Percentiles rank a stretch among this genome's conserved stretches.
Conservation (phyloP, 202 grass and related monocot species). For the Zoysia matrella region DNA sequence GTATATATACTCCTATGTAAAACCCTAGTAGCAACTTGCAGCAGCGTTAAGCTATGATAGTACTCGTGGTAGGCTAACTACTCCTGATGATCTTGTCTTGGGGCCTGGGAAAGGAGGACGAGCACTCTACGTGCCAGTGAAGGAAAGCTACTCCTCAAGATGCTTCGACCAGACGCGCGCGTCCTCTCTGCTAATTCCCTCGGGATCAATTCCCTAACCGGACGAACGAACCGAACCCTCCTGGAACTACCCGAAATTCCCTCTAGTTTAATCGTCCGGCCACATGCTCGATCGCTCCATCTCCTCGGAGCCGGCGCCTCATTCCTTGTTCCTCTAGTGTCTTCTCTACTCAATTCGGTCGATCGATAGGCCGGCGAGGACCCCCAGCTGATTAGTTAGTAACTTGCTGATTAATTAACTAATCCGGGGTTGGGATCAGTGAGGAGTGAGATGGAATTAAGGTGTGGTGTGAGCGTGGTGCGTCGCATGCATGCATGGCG, state of each 20-base stretch:
- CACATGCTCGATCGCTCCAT: background rate
- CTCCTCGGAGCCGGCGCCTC: conserved; percentile 39
- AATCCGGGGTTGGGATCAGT: conserved; percentile 41
- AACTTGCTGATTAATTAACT: no score
- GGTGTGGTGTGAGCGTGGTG: background rate
- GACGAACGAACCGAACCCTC: background rate
- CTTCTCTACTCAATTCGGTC: conserved; percentile 46
- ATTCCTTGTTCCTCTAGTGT: conserved; percentile 51
- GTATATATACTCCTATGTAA: no score
- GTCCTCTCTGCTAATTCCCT: conserved; percentile 42
- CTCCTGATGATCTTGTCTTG: conserved; percentile 28
- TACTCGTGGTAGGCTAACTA: background rate
- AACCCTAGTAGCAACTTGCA: no score
- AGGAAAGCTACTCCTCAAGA: conserved; percentile 47
- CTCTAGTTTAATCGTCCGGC: background rate
- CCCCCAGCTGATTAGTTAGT: background rate
- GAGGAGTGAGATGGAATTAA: conserved; percentile 17
- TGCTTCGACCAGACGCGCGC: conserved; percentile 24
- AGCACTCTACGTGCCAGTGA: conserved; percentile 48
- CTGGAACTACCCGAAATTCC: conserved; percentile 40
- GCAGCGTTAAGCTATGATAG: no score
- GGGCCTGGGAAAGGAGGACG: background rate
- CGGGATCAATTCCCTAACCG: conserved; percentile 53
- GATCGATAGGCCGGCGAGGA: background rate
- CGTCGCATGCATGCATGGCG: background rate